Evolutionary conservation across 1,284 basidiomycete genomes (phyloP).

Genomic region (Ustilago nuda): DNA sequence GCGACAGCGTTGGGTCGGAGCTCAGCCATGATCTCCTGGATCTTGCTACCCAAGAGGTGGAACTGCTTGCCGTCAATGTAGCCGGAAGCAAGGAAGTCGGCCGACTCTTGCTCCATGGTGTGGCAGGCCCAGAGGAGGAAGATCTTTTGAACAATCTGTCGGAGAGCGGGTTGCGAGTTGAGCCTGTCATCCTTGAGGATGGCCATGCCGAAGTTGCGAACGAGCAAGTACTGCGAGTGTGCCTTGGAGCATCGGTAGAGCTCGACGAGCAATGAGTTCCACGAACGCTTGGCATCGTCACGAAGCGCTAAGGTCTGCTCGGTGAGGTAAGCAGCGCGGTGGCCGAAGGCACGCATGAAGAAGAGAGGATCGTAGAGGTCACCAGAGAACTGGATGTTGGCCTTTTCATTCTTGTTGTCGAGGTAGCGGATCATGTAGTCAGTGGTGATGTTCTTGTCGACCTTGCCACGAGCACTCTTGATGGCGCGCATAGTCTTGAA

Average conservation of each 20-base stretch:
- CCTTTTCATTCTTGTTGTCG: conserved; percentile 62
- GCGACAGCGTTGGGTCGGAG: conserved; percentile 68
- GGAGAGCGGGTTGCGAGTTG: conserved; percentile 67
- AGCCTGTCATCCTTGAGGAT: conserved; percentile 69
- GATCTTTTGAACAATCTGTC: conserved; percentile 68
- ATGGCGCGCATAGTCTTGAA: conserved; percentile 68
- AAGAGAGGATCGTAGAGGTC: conserved; percentile 67
- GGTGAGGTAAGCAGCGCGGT: conserved; percentile 69
- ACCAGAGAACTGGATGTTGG: conserved; percentile 52
- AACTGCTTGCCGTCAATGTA: conserved; percentile 69
- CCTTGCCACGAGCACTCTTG: conserved; percentile 52
- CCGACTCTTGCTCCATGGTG: conserved; percentile 64
- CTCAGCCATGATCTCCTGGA: conserved; percentile 68
- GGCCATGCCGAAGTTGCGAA: conserved; percentile 70
- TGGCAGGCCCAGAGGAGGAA: conserved; percentile 57
- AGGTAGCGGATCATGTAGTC: conserved; percentile 69
- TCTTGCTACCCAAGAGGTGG: conserved; percentile 65
- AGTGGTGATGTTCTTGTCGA: conserved; percentile 63
- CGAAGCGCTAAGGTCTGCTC: conserved; percentile 69
- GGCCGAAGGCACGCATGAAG: conserved; percentile 69
- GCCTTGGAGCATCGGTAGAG: conserved; percentile 68
- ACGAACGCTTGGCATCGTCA: conserved; percentile 68
- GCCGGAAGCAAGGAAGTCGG: conserved; percentile 70
- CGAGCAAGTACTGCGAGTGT: conserved; percentile 59
- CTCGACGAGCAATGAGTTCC: conserved; percentile 70